A percentile compares a stretch with the other conserved stretches of the same genome.
These are phyloP conservation scores for Crithidia expoeki DNA, from an alignment of 208 protist genomes.

Conservation along the genomic window DNA sequence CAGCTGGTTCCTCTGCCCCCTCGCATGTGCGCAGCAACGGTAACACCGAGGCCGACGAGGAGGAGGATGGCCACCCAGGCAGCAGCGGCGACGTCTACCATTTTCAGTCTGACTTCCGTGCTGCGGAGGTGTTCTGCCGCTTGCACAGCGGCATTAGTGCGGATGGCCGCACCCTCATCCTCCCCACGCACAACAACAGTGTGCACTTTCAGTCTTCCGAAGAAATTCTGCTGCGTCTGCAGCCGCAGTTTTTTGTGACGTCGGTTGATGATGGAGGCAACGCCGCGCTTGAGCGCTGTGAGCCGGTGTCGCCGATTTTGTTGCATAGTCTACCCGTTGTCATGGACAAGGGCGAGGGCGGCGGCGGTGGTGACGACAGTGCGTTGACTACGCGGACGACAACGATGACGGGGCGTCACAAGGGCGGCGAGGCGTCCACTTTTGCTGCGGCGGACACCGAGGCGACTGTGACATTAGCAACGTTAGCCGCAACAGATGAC, in stretches of 20 bases:
- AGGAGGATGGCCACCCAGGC: too few relatives aligned
- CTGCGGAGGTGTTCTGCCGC: constrained; percentile 68
- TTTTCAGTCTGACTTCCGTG: constrained; percentile 60
- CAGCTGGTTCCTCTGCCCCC: too few relatives aligned
- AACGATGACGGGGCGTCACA: not conserved
- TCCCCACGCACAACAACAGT: constrained; percentile 64
- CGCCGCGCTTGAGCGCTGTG: constrained; percentile 3
- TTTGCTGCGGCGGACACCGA: not conserved
- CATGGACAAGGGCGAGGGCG: not conserved
- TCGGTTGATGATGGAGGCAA: constrained; percentile 24
- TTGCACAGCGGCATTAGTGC: constrained; percentile 58
- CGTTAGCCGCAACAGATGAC: too few relatives aligned
- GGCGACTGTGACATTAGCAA: not conserved
- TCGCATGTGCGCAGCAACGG: constrained; percentile 1
- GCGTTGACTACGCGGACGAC: not conserved
- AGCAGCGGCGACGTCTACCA: constrained; percentile 34
- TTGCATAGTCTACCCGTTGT: not conserved
- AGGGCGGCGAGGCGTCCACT: not conserved
- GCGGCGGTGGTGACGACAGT: not conserved
- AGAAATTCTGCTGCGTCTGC: constrained; percentile 51
- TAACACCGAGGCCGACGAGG: too few relatives aligned
- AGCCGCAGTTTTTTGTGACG: constrained; percentile 23
- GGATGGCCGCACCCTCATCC: constrained; percentile 65
- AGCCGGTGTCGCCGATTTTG: not conserved
- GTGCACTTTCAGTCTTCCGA: constrained; percentile 54